These are phyloP conservation scores for Chaetomiaceae sp. DNA, from an alignment of 2,329 filamentous ascomycete genomes.

Conservation along the genomic window DNA sequence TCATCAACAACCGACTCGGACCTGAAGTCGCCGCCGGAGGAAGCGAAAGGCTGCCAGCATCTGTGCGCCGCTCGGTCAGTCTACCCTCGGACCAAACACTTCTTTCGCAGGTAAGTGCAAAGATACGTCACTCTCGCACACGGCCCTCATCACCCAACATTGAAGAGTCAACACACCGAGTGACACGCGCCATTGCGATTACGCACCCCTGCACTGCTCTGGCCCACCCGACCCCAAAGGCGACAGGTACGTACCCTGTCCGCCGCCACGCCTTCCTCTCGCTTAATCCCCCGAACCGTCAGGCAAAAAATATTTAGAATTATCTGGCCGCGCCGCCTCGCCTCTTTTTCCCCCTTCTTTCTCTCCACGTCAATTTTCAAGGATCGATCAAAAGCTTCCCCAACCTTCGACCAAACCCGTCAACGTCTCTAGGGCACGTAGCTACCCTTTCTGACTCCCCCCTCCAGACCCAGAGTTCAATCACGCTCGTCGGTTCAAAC, in stretches of 20 bases:
- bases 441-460: constrained; percentile 72
- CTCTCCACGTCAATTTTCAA: constrained; percentile 34
- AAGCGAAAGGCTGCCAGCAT: too few species aligned
- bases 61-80: too few species aligned
- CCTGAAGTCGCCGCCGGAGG: too few species aligned
- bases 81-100: too few species aligned
- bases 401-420: constrained; percentile 37
- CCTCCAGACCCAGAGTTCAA: constrained; percentile 69
- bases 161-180: neutral
- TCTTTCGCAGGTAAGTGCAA: too few species aligned
- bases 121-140: too few species aligned
- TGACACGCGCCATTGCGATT: neutral
- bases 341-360: constrained; percentile 29
- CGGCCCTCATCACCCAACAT: too few species aligned
- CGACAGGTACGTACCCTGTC: constrained; percentile 27
- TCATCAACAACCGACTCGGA: too few species aligned
- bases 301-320: constrained; percentile 37
- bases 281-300: constrained; percentile 33
- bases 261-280: constrained; percentile 31
- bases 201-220: constrained; percentile 16
- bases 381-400: constrained; percentile 34
- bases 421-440: constrained; percentile 74
- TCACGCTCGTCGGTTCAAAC: constrained; percentile 34
- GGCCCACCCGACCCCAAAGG: constrained; percentile 8
- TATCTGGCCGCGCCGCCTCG: constrained; percentile 29